Base-by-base conservation (phyloP, 2,329 filamentous ascomycete genomes). In the Phoma sp. region DNA sequence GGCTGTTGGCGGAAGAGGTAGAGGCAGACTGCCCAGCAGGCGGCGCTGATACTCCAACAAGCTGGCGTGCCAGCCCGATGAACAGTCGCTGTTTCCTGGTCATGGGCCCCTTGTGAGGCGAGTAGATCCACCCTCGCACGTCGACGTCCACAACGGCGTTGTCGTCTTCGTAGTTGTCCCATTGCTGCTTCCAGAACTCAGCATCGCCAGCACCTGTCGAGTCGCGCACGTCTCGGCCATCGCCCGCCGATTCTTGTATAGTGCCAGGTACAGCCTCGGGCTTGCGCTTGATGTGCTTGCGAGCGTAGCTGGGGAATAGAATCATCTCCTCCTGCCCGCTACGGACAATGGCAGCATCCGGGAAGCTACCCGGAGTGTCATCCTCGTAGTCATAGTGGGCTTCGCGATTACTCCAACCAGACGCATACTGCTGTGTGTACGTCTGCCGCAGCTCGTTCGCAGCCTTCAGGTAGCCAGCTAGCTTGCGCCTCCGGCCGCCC, bases 81-180 rank as follows among this genome's bases (percentile, higher is more conserved):
- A 97, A 80, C 57, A 98, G 80, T 33, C 95, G 85, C 67, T 97
- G 96, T 67, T 91, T 91, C 63, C 93, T 84, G 24, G 86, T 93
- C 83, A 97, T 87, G 4, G 91, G 92, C 0, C 91, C 92, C 61
- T 83, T 83, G 67, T 93, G 90, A 14, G 93, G 93, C 35, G 87
- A 86, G 74, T 96, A 99, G 46, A 98, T 85, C 95, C 96, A 99
- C 11, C 95, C 95, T 63, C 93, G 84, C 23, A 99, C 91, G 72
- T 99, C 93, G 5, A 98, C 91, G 69, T 98, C 93, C 1, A 97
- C 90, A 4, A 97, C 80, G 0, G 93, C 91, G 71, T 89, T 89
- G 66, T 92, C 87, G 55, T 93, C 88, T 71, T 96, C 89, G 47
- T 88, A 84, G 57, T 84, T 84, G 52, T 93, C 86, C 89, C 90